phyloP scores from a whole-genome alignment of 352 stramenopile species.

The Globisporangium radiosum region DNA sequence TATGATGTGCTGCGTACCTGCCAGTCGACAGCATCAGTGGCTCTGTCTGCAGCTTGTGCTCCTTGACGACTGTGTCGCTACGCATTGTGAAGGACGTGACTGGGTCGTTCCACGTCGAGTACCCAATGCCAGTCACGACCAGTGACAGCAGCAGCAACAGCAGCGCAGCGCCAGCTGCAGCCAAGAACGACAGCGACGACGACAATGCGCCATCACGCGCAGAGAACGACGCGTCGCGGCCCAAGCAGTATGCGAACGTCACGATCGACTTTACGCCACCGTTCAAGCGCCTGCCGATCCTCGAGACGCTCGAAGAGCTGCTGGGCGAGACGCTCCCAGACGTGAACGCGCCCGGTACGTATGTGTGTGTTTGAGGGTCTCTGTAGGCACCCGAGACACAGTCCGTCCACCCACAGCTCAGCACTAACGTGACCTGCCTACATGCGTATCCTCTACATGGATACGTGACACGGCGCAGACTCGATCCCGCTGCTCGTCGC shows the following conservation, averaged over 20 bases:
- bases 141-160: background rate
- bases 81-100: constrained; percentile 96
- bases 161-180: constrained; percentile 6
- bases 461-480: constrained; percentile 16
- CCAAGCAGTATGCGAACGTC: constrained; percentile 25
- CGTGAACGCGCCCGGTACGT: constrained; percentile 52
- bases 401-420: too few relatives aligned
- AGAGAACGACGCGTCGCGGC: background rate
- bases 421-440: too few relatives aligned
- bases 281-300: constrained; percentile 96
- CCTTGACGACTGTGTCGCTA: constrained; percentile 13
- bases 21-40: background rate
- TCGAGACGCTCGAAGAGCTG: constrained; percentile 92
- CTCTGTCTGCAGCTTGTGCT: background rate
- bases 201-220: constrained; percentile 3
- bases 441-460: too few relatives aligned
- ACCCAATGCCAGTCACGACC: constrained; percentile 74
- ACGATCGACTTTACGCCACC: constrained; percentile 98
- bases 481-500: constrained; percentile 69
- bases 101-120: constrained; percentile 94
- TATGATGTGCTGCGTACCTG: background rate
- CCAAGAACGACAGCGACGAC: constrained; percentile 5
- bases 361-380: constrained; percentile 1
- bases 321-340: constrained; percentile 67
- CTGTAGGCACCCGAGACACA: background rate